phyloP scores from a whole-genome alignment of 2,329 filamentous ascomycete species.

The Hymenoscyphus infarciens region DNA sequence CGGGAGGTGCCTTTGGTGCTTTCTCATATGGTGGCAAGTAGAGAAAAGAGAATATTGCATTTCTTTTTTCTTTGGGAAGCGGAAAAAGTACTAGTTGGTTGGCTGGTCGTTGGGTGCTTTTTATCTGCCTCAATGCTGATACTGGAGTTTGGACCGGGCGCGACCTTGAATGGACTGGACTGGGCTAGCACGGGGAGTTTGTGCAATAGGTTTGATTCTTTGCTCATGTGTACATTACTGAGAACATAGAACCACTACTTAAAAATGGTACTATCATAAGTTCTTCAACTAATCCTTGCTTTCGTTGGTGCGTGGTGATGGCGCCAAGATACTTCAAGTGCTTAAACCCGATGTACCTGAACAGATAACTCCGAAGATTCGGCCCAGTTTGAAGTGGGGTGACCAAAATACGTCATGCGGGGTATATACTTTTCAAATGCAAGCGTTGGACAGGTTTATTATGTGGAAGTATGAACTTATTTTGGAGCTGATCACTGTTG shows the following conservation, averaged over 20 bases:
- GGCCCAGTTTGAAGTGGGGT: background rate
- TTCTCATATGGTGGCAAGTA: conserved; percentile 34
- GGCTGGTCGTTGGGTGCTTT: conserved; percentile 14
- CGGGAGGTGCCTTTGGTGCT: conserved; percentile 68
- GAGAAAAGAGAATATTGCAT: background rate
- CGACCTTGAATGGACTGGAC: conserved; percentile 15
- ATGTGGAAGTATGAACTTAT: background rate
- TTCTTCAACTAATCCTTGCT: background rate
- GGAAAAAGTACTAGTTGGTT: conserved; percentile 18
- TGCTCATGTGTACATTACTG: conserved; percentile 15
- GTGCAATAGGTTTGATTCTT: background rate
- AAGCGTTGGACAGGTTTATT: background rate
- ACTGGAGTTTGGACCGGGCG: conserved; percentile 8
- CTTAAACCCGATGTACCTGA: background rate
- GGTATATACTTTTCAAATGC: background rate
- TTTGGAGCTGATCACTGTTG: background rate
- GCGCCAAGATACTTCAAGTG: no score
- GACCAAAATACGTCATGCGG: background rate
- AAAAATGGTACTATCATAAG: conserved; percentile 7
- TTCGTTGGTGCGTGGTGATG: background rate
- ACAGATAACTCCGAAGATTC: background rate
- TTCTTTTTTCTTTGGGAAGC: conserved; percentile 9
- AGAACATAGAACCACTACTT: conserved; percentile 12
- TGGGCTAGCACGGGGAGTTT: conserved; percentile 9
- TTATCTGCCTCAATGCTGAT: background rate